Evolutionary conservation across 345 rosid species (phyloP).

Genomic region (Schrenkiella parvula): DNA sequence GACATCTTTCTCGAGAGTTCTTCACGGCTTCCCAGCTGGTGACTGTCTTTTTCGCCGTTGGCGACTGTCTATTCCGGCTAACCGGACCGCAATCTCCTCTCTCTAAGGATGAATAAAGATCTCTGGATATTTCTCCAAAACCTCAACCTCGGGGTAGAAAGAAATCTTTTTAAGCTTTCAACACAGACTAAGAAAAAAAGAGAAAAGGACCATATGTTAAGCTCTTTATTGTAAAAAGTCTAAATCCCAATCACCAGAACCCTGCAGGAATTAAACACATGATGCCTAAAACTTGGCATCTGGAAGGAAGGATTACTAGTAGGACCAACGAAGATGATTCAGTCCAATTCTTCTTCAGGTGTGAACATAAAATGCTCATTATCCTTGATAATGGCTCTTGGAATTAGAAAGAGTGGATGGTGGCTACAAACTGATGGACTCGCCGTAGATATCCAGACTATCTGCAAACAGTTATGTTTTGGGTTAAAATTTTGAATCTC

Average conservation of each 20-base stretch:
- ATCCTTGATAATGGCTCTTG: neutral
- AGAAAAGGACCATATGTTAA: neutral
- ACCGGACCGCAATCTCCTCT: neutral
- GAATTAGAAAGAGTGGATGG: neutral
- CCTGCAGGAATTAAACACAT: neutral
- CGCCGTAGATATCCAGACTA: neutral
- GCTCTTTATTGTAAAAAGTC: neutral
- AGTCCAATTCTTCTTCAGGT: neutral
- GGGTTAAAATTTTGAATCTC: neutral
- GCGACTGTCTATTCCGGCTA: too few relatives aligned
- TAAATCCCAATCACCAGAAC: neutral
- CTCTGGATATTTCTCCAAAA: neutral
- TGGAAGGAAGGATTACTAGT: neutral
- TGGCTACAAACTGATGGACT: neutral
- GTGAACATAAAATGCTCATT: neutral
- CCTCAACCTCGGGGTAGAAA: neutral
- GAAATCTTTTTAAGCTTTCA: neutral
- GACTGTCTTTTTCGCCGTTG: too few relatives aligned
- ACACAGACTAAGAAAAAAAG: neutral
- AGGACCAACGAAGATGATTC: neutral
- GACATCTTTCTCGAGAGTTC: too few relatives aligned
- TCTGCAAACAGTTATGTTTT: neutral
- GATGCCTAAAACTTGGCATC: neutral
- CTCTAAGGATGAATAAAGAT: neutral
- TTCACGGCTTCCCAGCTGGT: too few relatives aligned